Conservation (phyloP, 176 grass and related monocot genomes). For the Leersia perrieri region DNA sequence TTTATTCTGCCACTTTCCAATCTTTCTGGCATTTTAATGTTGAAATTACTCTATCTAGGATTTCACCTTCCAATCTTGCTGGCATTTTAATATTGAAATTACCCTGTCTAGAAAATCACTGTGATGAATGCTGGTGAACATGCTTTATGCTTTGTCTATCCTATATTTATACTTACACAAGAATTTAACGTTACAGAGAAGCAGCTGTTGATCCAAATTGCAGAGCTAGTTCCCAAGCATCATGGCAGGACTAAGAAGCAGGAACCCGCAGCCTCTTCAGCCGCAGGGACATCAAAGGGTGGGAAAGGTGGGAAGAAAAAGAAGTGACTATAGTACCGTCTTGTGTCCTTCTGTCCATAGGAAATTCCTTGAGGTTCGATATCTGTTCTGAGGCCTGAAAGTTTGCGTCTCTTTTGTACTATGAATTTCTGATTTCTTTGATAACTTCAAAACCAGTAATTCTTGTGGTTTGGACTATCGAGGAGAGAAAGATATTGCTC, state of each 20-base stretch:
- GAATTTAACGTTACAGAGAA: slow-evolving; percentile 56
- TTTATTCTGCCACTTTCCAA: background rate
- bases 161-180: background rate
- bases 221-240: slow-evolving; percentile 89
- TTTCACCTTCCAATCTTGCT: background rate
- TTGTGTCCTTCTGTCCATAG: slow-evolving; percentile 15
- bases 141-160: background rate
- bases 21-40: background rate
- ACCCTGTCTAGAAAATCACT: background rate
- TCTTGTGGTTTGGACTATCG: too few species aligned
- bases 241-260: slow-evolving; percentile 89
- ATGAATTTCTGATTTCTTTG: too few species aligned
- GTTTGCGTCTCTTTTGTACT: too few species aligned
- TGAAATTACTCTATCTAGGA: background rate
- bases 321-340: slow-evolving; percentile 40
- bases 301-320: slow-evolving; percentile 75
- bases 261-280: slow-evolving; percentile 43
- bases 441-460: too few species aligned
- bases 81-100: too few species aligned
- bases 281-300: slow-evolving; percentile 33
- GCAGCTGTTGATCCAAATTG: slow-evolving; percentile 76
- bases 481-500: too few species aligned
- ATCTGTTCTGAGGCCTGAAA: too few species aligned
- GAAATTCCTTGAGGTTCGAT: too few species aligned
- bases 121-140: background rate